Evolutionary conservation across 139 green algal genomes (phyloP).

Genomic region (Cymbomonas tetramitiformis): DNA sequence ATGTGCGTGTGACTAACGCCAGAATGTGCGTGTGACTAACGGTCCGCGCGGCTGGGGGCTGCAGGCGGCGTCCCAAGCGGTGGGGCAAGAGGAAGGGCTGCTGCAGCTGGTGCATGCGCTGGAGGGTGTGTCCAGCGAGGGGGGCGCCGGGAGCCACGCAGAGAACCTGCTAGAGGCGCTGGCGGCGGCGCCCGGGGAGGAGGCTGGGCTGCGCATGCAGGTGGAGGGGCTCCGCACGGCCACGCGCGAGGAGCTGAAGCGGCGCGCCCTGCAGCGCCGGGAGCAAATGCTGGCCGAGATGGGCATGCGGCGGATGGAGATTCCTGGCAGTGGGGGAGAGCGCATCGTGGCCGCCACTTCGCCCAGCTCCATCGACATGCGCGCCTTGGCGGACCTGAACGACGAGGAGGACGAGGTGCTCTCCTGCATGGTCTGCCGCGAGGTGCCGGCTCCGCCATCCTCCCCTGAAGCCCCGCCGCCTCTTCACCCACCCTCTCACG

Average conservation of each 20-base stretch:
- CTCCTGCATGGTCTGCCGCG: constrained; percentile 37
- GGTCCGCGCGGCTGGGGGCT: too few species aligned
- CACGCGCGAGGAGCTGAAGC: constrained; percentile 15
- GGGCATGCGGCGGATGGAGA: constrained; percentile 21
- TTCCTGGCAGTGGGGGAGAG: too few species aligned
- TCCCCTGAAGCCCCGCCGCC: too few species aligned
- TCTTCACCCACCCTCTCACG: too few species aligned
- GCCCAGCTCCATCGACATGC: not conserved
- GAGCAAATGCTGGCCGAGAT: constrained; percentile 32
- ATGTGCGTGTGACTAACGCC: too few species aligned
- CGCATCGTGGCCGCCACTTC: not conserved
- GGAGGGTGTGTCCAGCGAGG: constrained; percentile 28
- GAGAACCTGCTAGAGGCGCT: constrained; percentile 40
- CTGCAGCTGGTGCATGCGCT: constrained; percentile 42
- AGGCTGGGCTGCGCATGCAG: not conserved
- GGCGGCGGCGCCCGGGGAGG: not conserved
- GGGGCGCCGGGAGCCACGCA: constrained; percentile 27
- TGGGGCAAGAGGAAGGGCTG: constrained; percentile 12
- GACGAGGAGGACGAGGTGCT: constrained; percentile 27
- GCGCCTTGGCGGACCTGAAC: constrained; percentile 29
- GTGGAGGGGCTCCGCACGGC: constrained; percentile 21
- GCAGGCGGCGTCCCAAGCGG: not conserved
- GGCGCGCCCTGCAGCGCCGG: constrained; percentile 19
- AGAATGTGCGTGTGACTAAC: too few species aligned
- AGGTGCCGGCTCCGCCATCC: too few species aligned